Conservation (phyloP, 768 basidiomycete species). For the Albatrellus ellisii region DNA sequence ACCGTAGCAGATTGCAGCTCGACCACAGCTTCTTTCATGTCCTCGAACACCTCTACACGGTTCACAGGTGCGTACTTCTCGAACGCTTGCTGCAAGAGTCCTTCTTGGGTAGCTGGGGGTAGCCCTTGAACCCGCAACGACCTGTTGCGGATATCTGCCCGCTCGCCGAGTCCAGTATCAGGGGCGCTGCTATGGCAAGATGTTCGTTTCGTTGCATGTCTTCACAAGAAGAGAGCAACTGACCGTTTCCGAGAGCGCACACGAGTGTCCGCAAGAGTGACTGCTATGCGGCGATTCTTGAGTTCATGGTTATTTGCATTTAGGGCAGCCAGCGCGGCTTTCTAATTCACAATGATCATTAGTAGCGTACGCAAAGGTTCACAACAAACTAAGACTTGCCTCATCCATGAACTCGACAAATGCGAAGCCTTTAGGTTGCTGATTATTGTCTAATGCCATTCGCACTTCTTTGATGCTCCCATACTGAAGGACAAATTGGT, state of each 20-base stretch:
- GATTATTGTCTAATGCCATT: slow-evolving; percentile 59
- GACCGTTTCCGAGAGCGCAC: slow-evolving; percentile 18
- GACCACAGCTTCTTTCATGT: slow-evolving; percentile 45
- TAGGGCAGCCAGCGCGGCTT: slow-evolving; percentile 57
- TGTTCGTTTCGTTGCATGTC: background rate
- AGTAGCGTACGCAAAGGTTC: background rate
- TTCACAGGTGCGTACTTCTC: slow-evolving; percentile 64
- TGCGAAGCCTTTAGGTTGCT: slow-evolving; percentile 71
- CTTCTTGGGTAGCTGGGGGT: slow-evolving; percentile 73
- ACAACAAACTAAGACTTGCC: slow-evolving; percentile 27
- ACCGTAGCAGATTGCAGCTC: slow-evolving; percentile 59
- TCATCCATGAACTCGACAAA: slow-evolving; percentile 86
- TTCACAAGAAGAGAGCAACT: slow-evolving; percentile 11
- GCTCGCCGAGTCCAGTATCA: slow-evolving; percentile 44
- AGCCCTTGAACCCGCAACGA: slow-evolving; percentile 69
- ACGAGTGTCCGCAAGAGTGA: slow-evolving; percentile 73
- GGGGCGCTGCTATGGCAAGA: slow-evolving; percentile 17
- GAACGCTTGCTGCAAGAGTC: slow-evolving; percentile 77
- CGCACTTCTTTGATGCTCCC: slow-evolving; percentile 75
- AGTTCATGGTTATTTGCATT: slow-evolving; percentile 78
- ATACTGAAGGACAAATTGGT: slow-evolving; percentile 38
- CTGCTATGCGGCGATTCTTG: slow-evolving; percentile 82
- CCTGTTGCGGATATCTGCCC: slow-evolving; percentile 47
- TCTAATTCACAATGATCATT: slow-evolving; percentile 24
- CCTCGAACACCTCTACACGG: slow-evolving; percentile 63